Base-by-base conservation (phyloP, 2,329 filamentous ascomycete species). In the Colletotrichum viniferum region DNA sequence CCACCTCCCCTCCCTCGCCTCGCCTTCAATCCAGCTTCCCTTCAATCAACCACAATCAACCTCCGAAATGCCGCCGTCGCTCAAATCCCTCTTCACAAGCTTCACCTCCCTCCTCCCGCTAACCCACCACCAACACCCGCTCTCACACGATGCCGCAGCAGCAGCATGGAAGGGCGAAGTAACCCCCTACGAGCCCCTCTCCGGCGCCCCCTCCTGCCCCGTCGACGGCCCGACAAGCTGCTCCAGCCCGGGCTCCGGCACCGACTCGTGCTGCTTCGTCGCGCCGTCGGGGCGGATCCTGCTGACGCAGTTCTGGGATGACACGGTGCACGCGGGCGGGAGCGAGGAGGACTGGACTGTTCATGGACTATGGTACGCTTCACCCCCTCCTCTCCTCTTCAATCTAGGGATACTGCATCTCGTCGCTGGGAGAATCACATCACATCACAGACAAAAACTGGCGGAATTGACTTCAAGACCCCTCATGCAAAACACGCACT, bases 291-390 rank as follows among this genome's bases (percentile, higher is more conserved):
- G 86, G 7, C 81, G 85, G 26, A 77, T 87, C 71, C 78, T 87
- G 62, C 79, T 87, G 43, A 85, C 86, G 4, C 86, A 87, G 80
- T 86, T 86, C 80, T 88, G 86, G 86, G 86, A 87, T 69, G 78
- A 83, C 34, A 77, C 85, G 75, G 79, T 83, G 24, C 84, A 86
- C 74, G 84, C 82, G 5, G 81, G 81, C 4, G 86, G 85, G n/a
- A 79, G 82, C 6, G 85, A 87, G 74, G 81, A 84, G 73, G 85
- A 87, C 72, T 87, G 85, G 86, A 87, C 86, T 1, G 72, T 87
- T 2, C 86, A 86, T 63, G 86, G 86, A n/a, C 77, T 87, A 34
- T 87, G 86, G 86, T 87, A 75, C 34, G 36, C 18, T 12, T 14
- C 8, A 14, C 18, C 30, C 16, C 1, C 5, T 5, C 9, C 13